Evolutionary conservation across 768 basidiomycete genomes (phyloP).

Genomic region (Phylloporus sp.): DNA sequence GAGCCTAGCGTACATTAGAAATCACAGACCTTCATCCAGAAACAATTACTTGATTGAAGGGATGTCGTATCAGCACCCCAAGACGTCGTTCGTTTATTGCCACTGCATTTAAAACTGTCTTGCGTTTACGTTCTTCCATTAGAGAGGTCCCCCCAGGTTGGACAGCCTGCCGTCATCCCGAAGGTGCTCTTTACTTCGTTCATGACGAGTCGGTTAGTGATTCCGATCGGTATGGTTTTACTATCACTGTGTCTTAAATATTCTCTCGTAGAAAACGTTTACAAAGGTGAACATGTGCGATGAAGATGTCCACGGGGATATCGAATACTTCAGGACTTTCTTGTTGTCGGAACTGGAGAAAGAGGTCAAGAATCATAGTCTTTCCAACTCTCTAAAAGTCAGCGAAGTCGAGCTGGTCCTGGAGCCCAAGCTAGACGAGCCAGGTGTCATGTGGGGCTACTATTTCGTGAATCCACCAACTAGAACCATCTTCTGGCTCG

Average conservation of each 20-base stretch:
- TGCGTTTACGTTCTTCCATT: not conserved
- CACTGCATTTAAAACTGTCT: not conserved
- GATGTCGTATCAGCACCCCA: slow-evolving; percentile 16
- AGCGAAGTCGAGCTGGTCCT: slow-evolving; percentile 42
- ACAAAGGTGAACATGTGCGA: slow-evolving; percentile 55
- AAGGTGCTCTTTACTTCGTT: slow-evolving; percentile 59
- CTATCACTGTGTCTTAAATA: slow-evolving; percentile 1
- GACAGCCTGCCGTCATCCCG: slow-evolving; percentile 50
- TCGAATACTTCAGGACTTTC: slow-evolving; percentile 32
- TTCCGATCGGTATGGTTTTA: not conserved
- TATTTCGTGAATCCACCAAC: slow-evolving; percentile 49
- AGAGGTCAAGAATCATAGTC: slow-evolving; percentile 7
- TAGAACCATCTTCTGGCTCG: slow-evolving; percentile 53
- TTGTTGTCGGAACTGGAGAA: slow-evolving; percentile 18
- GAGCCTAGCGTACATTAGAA: not conserved
- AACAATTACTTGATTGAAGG: slow-evolving; percentile 8
- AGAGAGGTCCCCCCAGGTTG: slow-evolving; percentile 37
- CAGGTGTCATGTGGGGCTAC: slow-evolving; percentile 34
- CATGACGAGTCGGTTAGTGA: slow-evolving; percentile 41
- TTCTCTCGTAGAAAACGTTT: slow-evolving; percentile 43
- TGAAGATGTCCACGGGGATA: slow-evolving; percentile 24
- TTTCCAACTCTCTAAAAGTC: slow-evolving; percentile 26
- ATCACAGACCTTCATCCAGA: not conserved
- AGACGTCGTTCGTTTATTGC: slow-evolving; percentile 18
- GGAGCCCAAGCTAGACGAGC: slow-evolving; percentile 32